Base-by-base conservation (phyloP, 495 filamentous ascomycete genomes). In the Penicillium steckii region DNA sequence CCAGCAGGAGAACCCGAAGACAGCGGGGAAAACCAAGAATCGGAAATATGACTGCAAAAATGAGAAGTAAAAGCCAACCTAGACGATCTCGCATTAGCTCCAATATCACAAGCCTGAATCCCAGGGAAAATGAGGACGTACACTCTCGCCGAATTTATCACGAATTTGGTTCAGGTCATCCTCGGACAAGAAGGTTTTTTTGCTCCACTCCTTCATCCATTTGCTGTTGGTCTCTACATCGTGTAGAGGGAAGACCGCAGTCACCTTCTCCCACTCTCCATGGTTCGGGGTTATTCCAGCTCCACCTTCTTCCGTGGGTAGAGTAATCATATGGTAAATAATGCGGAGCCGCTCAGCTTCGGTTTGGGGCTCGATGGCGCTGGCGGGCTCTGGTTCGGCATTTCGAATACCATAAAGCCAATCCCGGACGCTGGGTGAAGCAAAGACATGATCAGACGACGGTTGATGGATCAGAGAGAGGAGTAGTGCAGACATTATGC, bases 61-160 rank as follows among this genome's bases (percentile, higher is more conserved):
- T 2, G 95, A 87, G 63, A 98, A 98, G 72, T 98, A 98, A 62
- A 91, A 97, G 21, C 89, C 94, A 48, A 97, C 79, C 80, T 86
- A 29, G 5, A 24, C 30, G 8, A 6, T 18, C 4, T 13, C 42
- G 43, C 46, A n/a, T n/a, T n/a, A n/a, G n/a, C n/a, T n/a, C n/a
- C 18, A 53, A 43, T 29, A 10, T 7, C 32, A 35, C 22, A 8
- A 4, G 10, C 18, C 18, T 2, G 12, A n/a, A 8, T 38, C n/a
- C 3, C 21, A 19, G 5, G 21, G 7, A 13, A 3, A 25, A 15
- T 24, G 4, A 29, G 15, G 50, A 61, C 70, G 40, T 60, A 85
- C 90, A 68, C 87, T 91, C 73, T 97, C 95, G 48, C 94, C 94
- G 55, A 97, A 90, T 26, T 84, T 83, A 67, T 95, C 81, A n/a